Base-by-base conservation (phyloP, 1,284 basidiomycete species). In the Malassezia vespertilionis region DNA sequence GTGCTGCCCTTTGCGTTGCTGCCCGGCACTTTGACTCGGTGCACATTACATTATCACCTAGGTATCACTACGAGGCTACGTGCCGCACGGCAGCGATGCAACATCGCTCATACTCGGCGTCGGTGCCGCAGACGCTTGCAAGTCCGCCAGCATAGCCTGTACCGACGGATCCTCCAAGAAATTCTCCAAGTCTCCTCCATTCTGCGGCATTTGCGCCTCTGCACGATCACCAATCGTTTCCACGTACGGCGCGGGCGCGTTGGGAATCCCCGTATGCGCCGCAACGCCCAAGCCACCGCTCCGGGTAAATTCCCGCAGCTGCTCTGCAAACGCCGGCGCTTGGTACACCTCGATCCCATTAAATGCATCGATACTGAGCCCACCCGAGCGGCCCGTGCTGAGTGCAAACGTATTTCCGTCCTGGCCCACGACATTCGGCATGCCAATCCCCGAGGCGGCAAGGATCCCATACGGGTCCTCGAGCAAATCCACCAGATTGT, bases 401-500 rank as follows among this genome's bases (percentile, higher is more conserved):
- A 44, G 35, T 31, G 32, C 11, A n/a, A 36, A 28, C 14, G 24
- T 20, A 14, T 20, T n/a, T 5, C n/a, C 22, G 33, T 27, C 26
- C 39, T 24, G 5, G 45, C 43, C 35, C 0, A 54, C 53, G 14
- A 46, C 47, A 1, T 42, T 47, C 15, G 54, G 44, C 28, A 60
- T 47, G 9, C 61, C 63, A 24, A 68, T 51, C 17, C 63, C 63
- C 24, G 53, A 59, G 6, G 61, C 60, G 3, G 58, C 57, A 1
- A 68, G 43, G 5, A 68, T 53, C 11, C 63, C 65, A 42, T 68
- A 68, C 11, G 65, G 63, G 47, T 68, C 65, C 32, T 68, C 65
- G 40, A 68, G 52, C 42, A 63, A 38, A 14, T 68, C 61, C 26
- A 65, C 57, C 28, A 62, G 40, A 33, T 54, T 54, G 23, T 48